Base-by-base conservation (phyloP, 139 green algal genomes). In the Raphidocelis subcapitata region DNA sequence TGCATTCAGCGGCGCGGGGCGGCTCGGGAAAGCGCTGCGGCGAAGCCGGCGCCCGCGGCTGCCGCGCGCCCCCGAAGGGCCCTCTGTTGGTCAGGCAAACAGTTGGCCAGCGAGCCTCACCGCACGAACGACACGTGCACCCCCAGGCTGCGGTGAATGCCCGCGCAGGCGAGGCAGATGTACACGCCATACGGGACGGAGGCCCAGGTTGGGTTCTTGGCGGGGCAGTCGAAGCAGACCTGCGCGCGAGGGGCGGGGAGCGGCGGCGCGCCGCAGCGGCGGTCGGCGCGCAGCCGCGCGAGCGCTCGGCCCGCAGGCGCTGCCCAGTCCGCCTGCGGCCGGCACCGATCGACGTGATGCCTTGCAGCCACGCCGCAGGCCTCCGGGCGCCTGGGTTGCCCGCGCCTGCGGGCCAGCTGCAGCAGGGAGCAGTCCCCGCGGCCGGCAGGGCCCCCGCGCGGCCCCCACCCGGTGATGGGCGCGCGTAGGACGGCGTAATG, bases 121-220 rank as follows among this genome's bases (percentile, higher is more conserved):
- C 94, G 86, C 15, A 99, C 95, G 63, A 98, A 97, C 69, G 82
- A 94, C 26, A 98, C 82, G 80, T 99, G 96, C 67, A 98, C 95
- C 44, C 96, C 96, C 31, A 99, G 80, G 59, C 80, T 90, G 2
- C 96, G 82, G 79, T 99, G 96, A 28, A 97, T 85, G 26, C 96
- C 94, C 0, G 92, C 91, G 79, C 96, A 99, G 31, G 92, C 89
- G 1, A 99, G 81, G 82, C 96, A 99, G 47, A 99, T 94, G 82
- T 97, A 98, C 2, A 98, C 90, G 44, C 94, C 96, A 81, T 98
- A 98, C 0, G 93, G 93, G 3, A 98, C 91, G 0, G 86, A 94
- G 1, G 92, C 87, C 96, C 96, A 99, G 12, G 92, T 98, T 0
- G 96, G 95, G 66, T 98, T 99, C 70, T 95, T 96, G 10, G 86